Evolutionary conservation across 495 filamentous ascomycete species (phyloP), one percentile per base, ranked within the genome.

Genomic region (Talaromyces borbonicus): DNA sequence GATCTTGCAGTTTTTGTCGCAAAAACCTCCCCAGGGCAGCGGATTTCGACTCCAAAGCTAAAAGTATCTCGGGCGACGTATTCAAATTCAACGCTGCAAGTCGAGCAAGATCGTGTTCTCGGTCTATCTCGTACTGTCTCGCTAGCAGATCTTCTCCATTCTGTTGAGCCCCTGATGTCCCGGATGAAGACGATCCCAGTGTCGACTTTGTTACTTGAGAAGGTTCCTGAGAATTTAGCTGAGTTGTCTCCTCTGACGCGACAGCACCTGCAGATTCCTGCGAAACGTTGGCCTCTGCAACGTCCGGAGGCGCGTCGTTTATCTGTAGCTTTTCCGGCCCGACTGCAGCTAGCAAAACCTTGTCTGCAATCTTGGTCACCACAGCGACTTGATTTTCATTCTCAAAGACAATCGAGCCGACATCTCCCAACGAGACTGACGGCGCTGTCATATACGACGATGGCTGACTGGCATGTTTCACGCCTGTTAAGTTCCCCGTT

Each of bases 341-440:
- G 1, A 69, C 64, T 4, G 63, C 68, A 11, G 66, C 68, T 6
- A 72, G 55, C 11, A 69, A 63, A 14, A 72, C 66, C 46, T 68
- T 69, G 47, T 72, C 66, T 7, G 65, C 68, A 35, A 72, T 62
- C 5, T 54, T 58, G 22, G 68, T 72, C n/a, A 72, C 66, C 8
- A 72, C 62, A 5, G 68, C 66, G 22, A 70, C 68, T 3, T 60
- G 60, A 39, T 66, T 65, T 31, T 69, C 65, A 7, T 69, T 66
- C 40, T 72, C 68, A 26, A 72, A 72, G 33, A 72, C 68, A 35
- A 72, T 72, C 3, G 68, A 72, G 27, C 68, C 68, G 18, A 72
- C 68, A 43, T 72, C 65, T n/a, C 68, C 68, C n/a, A 72, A 52
- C 7, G 68, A 68, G 47, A 67, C 56, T 8, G 68, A 72, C n/a